phyloP scores from a whole-genome alignment of 1,284 basidiomycete species.

The Veloboletus limbatus region DNA sequence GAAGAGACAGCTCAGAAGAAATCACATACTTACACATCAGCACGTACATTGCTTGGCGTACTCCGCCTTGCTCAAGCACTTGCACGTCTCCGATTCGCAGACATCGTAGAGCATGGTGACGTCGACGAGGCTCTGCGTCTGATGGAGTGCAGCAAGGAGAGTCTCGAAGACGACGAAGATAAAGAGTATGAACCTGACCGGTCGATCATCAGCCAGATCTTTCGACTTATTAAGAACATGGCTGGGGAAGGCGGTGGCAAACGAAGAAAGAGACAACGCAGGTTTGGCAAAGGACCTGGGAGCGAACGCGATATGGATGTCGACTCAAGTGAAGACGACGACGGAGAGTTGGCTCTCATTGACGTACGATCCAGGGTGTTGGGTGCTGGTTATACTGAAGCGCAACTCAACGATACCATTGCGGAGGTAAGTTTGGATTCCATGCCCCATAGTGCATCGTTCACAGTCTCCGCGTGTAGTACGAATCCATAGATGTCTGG shows the following conservation, averaged over 20 bases:
- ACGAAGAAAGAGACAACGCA: constrained; percentile 41
- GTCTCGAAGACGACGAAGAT: constrained; percentile 77
- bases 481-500: constrained; percentile 79
- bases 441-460: constrained; percentile 3
- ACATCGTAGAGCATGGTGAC: constrained; percentile 79
- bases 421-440: constrained; percentile 53
- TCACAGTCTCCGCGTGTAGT: constrained; percentile 45
- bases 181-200: constrained; percentile 70
- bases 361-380: constrained; percentile 84
- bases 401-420: constrained; percentile 83
- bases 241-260: constrained; percentile 42
- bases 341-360: constrained; percentile 73
- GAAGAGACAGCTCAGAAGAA: constrained; percentile 89
- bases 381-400: constrained; percentile 87
- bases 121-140: constrained; percentile 96
- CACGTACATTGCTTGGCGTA: constrained; percentile 92
- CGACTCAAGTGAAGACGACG: constrained; percentile 55
- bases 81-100: constrained; percentile 85
- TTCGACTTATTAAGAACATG: constrained; percentile 88
- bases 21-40: constrained; percentile 93
- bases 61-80: constrained; percentile 94
- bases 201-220: constrained; percentile 80
- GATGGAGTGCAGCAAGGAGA: constrained; percentile 96
- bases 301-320: constrained; percentile 68
- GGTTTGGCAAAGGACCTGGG: constrained; percentile 64